Percentiles rank a stretch among this genome's conserved stretches.
phyloP scores from a whole-genome alignment of 192 early-diverging fungal genomes.

The Coemansia umbellata region DNA sequence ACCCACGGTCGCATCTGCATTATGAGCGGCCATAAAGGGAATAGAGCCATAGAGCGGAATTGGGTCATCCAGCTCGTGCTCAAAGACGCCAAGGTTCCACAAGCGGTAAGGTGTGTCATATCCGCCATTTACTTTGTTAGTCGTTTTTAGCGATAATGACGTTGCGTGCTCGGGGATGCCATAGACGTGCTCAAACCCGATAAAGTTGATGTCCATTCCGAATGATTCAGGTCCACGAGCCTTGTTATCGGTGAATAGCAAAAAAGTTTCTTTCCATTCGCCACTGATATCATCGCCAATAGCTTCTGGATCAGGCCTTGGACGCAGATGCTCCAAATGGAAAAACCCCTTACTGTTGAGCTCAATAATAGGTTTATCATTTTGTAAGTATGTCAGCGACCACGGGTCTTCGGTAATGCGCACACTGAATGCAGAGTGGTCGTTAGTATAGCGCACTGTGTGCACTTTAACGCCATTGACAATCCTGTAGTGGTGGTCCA shows the following conservation, averaged over 20 bases:
- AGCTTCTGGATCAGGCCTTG: constrained; percentile 31
- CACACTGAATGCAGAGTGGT: constrained; percentile 19
- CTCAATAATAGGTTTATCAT: constrained; percentile 51
- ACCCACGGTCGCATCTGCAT: constrained; percentile 66
- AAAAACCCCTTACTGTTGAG: constrained; percentile 85
- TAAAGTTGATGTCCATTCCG: constrained; percentile 89
- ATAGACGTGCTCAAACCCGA: constrained; percentile 82
- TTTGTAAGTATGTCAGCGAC: constrained; percentile 30
- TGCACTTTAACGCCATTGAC: constrained; percentile 11
- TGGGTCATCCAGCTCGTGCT: constrained; percentile 89
- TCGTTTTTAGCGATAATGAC: constrained; percentile 78
- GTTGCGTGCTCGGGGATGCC: constrained; percentile 95
- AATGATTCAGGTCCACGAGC: constrained; percentile 91
- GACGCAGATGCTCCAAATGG: constrained; percentile 72
- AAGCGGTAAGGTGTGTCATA: constrained; percentile 93
- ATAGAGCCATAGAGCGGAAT: constrained; percentile 95
- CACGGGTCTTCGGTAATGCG: constrained; percentile 45
- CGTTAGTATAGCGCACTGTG: constrained; percentile 22
- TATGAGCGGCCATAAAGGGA: constrained; percentile 92
- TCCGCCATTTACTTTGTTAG: constrained; percentile 60
- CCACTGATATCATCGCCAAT: constrained; percentile 52
- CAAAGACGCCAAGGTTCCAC: constrained; percentile 98
- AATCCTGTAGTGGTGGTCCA: constrained; percentile 12
- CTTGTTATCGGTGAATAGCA: constrained; percentile 81
- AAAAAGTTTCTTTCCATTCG: constrained; percentile 87